Evolutionary conservation across 192 early-diverging fungal genomes (phyloP).

Genomic region (Gigaspora rosea): DNA sequence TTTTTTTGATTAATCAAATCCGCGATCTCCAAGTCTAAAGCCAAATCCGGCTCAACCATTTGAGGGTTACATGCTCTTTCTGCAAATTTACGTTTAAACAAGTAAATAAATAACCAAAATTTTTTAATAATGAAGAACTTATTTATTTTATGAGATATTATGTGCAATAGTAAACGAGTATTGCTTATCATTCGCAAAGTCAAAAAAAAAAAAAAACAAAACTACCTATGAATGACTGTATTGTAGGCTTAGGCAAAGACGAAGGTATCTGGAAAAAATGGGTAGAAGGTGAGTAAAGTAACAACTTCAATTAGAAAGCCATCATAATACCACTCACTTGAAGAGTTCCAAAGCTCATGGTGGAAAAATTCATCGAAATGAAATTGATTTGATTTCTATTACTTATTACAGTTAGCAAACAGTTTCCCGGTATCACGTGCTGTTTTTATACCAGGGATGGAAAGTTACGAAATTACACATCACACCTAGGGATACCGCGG

Average conservation of each 20-base stretch:
- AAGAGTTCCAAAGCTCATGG: slow-evolving; percentile 10
- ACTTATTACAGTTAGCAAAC: no score
- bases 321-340: not conserved
- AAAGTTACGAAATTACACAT: no score
- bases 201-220: no score
- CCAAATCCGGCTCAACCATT: slow-evolving; percentile 74
- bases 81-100: slow-evolving; percentile 29
- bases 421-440: no score
- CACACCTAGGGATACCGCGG: no score
- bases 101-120: not conserved
- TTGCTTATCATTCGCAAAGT: not conserved
- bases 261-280: slow-evolving; percentile 1
- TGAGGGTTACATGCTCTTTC: slow-evolving; percentile 80
- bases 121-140: not conserved
- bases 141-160: not conserved
- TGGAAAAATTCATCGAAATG: no score
- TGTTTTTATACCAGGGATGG: no score
- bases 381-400: no score
- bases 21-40: slow-evolving; percentile 92
- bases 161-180: not conserved
- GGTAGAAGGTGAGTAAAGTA: not conserved
- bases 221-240: slow-evolving; percentile 6
- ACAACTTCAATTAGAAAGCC: not conserved
- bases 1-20: slow-evolving; percentile 92
- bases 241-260: not conserved